Percentiles rank a stretch among this genome's conserved stretches.
phyloP scores from a whole-genome alignment of 306 rosid species.

The Fagus crenata region DNA sequence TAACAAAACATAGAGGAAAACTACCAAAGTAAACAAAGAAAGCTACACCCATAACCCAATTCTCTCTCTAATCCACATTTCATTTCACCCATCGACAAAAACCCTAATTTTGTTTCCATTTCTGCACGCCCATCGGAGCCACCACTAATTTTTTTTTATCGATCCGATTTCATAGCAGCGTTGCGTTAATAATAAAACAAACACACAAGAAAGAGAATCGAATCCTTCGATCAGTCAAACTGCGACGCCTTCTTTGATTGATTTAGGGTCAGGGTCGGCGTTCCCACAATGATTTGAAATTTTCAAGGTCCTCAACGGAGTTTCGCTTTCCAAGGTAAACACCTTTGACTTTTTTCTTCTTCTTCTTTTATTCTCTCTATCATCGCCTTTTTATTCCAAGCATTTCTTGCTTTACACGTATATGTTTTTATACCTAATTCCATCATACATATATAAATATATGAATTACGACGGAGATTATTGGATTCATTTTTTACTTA shows the following conservation, averaged over 20 bases:
- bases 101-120: no score
- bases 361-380: neutral
- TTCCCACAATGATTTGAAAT: slow-evolving; percentile 1
- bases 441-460: neutral
- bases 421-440: neutral
- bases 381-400: neutral
- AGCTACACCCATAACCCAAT: neutral
- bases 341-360: neutral
- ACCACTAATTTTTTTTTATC: no score
- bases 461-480: neutral
- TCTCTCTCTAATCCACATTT: no score
- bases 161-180: no score
- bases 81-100: no score
- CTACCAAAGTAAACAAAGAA: neutral
- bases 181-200: no score
- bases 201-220: no score
- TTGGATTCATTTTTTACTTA: slow-evolving; percentile 1
- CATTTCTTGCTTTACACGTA: slow-evolving; percentile 21
- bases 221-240: no score
- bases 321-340: slow-evolving; percentile 46
- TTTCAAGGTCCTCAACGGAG: slow-evolving; percentile 28
- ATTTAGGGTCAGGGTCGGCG: slow-evolving; percentile 22
- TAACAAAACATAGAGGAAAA: no score
- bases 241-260: no score
- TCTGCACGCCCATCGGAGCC: no score